Evolutionary conservation across 2,329 filamentous ascomycete species (phyloP).

Genomic region (Trichocomaceae sp.): DNA sequence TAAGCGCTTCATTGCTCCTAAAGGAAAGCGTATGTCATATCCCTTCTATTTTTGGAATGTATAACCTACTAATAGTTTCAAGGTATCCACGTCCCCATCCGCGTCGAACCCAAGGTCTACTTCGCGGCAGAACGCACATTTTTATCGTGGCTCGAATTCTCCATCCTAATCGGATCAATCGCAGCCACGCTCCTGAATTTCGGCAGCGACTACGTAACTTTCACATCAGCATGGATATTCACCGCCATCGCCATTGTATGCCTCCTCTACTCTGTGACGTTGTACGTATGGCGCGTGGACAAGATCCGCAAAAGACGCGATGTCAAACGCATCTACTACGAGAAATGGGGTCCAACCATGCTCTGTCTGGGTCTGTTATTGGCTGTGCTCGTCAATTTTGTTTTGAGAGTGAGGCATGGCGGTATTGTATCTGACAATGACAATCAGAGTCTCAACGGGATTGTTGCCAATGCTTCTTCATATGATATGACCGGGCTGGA

Average conservation of each 20-base stretch:
- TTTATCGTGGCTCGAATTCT: constrained; percentile 94
- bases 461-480: not conserved
- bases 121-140: constrained; percentile 96
- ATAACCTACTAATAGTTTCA: constrained; percentile 42
- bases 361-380: constrained; percentile 67
- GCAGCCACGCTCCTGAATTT: constrained; percentile 81
- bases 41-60: not conserved
- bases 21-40: constrained; percentile 43
- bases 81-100: constrained; percentile 91
- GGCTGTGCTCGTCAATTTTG: constrained; percentile 75
- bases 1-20: constrained; percentile 54
- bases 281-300: constrained; percentile 82
- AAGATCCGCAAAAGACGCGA: constrained; percentile 77
- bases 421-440: constrained; percentile 14
- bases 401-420: constrained; percentile 59
- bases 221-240: constrained; percentile 68
- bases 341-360: constrained; percentile 73
- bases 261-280: constrained; percentile 72
- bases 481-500: not conserved
- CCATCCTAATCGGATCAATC: constrained; percentile 85
- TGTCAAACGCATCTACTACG: constrained; percentile 73
- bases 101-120: constrained; percentile 96
- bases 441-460: not conserved
- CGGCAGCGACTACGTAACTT: constrained; percentile 53
- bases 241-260: constrained; percentile 71